A percentile compares a stretch with the other conserved stretches of the same genome.
phyloP scores from a whole-genome alignment of 1,284 basidiomycete genomes.

The Ceratobasidium papillatum region DNA sequence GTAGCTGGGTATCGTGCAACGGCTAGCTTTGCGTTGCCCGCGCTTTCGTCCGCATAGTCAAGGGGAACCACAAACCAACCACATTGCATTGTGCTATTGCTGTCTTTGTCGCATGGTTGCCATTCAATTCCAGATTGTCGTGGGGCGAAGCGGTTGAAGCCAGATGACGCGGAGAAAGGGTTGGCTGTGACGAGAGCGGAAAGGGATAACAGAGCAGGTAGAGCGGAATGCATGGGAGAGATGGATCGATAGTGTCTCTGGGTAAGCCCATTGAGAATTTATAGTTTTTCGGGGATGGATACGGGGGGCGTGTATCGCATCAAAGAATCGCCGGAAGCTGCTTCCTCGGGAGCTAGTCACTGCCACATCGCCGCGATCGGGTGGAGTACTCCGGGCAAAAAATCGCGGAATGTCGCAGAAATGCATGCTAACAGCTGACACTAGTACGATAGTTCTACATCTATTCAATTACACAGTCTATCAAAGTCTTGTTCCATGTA shows the following conservation, averaged over 20 bases:
- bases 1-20: constrained; percentile 25
- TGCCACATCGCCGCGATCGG: neutral
- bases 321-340: neutral
- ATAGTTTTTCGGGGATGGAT: neutral
- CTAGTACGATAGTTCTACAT: too few relatives aligned
- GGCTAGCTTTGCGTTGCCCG: constrained; percentile 24
- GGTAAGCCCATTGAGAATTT: neutral
- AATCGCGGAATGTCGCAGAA: too few relatives aligned
- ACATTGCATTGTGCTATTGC: neutral
- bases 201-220: neutral
- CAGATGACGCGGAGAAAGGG: neutral
- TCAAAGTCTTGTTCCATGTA: too few relatives aligned
- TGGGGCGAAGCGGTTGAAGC: neutral
- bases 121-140: neutral
- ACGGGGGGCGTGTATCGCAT: neutral
- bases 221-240: neutral
- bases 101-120: neutral
- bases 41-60: constrained; percentile 28
- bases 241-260: neutral
- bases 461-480: too few relatives aligned
- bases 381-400: too few relatives aligned
- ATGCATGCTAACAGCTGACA: too few relatives aligned
- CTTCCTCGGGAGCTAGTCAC: neutral
- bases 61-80: constrained; percentile 40
- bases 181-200: constrained; percentile 2